These are phyloP conservation scores for Sphagnum contortum DNA, from an alignment of 225 moss, liverwort and hornwort genomes.

Conservation along the genomic window DNA sequence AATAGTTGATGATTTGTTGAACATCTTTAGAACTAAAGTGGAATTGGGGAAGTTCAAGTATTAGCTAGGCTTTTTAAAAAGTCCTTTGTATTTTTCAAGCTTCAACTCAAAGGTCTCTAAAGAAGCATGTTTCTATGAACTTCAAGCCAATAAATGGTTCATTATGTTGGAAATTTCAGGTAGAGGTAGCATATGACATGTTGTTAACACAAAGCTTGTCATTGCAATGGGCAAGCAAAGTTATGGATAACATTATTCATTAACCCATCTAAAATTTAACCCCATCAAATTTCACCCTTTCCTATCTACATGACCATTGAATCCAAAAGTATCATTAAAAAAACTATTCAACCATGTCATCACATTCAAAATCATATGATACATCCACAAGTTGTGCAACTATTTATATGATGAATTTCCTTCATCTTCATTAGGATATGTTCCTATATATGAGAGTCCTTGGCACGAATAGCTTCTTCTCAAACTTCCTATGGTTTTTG, in stretches of 20 bases:
- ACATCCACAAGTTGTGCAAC: too few species aligned
- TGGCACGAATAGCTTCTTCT: too few species aligned
- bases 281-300: too few species aligned
- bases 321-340: too few species aligned
- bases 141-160: too few species aligned
- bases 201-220: conserved; percentile 83
- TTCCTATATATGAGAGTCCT: too few species aligned
- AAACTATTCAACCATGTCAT: too few species aligned
- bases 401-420: too few species aligned
- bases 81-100: neutral
- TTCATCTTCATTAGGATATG: too few species aligned
- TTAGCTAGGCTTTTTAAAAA: neutral
- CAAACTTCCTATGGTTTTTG: too few species aligned
- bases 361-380: too few species aligned
- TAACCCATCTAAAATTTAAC: conserved; percentile 3
- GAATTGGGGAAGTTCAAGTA: neutral
- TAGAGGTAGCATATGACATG: conserved; percentile 89
- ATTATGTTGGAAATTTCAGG: conserved; percentile 19
- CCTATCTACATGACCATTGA: too few species aligned
- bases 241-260: conserved; percentile 61
- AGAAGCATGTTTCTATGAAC: neutral
- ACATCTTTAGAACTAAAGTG: neutral
- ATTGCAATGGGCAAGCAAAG: conserved; percentile 69
- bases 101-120: neutral
- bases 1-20: neutral